These are phyloP conservation scores for Hypoxylon fragiforme DNA, from an alignment of 495 filamentous ascomycete species.

Conservation along the genomic window DNA sequence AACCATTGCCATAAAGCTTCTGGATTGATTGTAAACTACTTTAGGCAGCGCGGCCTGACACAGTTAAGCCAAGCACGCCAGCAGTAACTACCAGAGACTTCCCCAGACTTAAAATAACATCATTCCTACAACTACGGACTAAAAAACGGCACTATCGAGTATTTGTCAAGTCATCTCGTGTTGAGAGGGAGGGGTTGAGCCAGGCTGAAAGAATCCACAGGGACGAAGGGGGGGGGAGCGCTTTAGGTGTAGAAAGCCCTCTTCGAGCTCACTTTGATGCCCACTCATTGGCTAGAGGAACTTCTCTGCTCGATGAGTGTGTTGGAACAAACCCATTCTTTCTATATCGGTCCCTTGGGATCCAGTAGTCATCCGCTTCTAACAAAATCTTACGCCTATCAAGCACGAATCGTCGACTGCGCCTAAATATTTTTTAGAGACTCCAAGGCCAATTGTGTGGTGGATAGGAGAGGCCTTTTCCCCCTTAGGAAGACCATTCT, in stretches of 20 bases:
- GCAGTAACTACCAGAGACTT: conserved; percentile 17
- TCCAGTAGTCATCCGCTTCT: conserved; percentile 15
- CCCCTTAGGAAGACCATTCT: conserved; percentile 1
- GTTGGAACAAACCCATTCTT: conserved; percentile 24
- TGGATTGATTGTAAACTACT: conserved; percentile 34
- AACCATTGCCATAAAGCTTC: conserved; percentile 31
- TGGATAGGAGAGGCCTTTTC: conserved; percentile 1
- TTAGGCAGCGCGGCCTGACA: conserved; percentile 22
- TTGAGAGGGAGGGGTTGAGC: conserved; percentile 15
- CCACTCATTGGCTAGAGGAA: conserved; percentile 22
- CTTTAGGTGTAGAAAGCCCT: conserved; percentile 20
- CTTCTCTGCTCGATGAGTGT: conserved; percentile 22
- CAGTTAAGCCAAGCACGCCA: conserved; percentile 24
- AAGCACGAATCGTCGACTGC: not conserved
- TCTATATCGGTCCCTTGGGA: conserved; percentile 17
- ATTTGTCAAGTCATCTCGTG: conserved; percentile 18
- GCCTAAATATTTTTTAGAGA: conserved; percentile 8
- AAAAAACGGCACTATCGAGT: too few species aligned
- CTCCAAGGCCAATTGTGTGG: conserved; percentile 1
- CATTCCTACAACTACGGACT: conserved; percentile 20
- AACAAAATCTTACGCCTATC: conserved; percentile 6
- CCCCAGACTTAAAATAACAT: conserved; percentile 17
- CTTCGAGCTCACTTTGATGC: conserved; percentile 15
- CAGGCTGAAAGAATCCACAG: conserved; percentile 10
- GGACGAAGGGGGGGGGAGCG: conserved; percentile 4